Percentiles rank a stretch among this genome's conserved stretches.
Conservation (phyloP, 164 flowering plant species). For the Nymphaea thermarum region DNA sequence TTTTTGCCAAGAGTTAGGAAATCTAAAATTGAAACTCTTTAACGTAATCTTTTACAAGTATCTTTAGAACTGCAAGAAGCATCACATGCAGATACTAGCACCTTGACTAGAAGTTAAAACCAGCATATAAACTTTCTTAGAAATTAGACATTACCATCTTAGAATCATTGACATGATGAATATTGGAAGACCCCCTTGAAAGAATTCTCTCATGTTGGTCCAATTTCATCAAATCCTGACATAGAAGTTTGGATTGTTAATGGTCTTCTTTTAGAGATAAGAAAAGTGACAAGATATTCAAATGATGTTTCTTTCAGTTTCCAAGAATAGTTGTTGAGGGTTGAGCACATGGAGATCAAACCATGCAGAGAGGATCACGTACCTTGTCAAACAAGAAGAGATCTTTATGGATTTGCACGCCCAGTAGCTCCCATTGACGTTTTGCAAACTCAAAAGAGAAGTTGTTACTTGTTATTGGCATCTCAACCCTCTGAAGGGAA, state of each 20-base stretch:
- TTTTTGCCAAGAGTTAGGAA: no score
- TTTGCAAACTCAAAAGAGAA: constrained; percentile 72
- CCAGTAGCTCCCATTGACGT: constrained; percentile 72
- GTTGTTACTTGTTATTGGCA: constrained; percentile 81
- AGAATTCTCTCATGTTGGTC: constrained; percentile 57
- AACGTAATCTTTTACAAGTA: no score
- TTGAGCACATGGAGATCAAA: no score
- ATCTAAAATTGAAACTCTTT: no score
- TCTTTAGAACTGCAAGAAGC: no score
- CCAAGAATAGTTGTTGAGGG: no score
- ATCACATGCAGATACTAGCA: no score
- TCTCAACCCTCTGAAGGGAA: constrained; percentile 63
- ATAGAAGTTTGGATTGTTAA: background rate
- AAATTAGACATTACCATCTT: constrained; percentile 34
- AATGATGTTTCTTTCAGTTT: no score
- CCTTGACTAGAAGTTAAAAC: no score
- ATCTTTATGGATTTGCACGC: constrained; percentile 30
- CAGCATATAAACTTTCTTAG: no score
- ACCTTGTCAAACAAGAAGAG: constrained; percentile 84
- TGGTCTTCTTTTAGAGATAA: no score
- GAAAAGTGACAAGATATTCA: no score
- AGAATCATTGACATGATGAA: constrained; percentile 72
- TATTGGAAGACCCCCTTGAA: constrained; percentile 41
- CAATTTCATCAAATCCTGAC: constrained; percentile 84
- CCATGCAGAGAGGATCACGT: background rate